phyloP scores from a whole-genome alignment of 495 filamentous ascomycete species.

The Annulohypoxylon stygium region DNA sequence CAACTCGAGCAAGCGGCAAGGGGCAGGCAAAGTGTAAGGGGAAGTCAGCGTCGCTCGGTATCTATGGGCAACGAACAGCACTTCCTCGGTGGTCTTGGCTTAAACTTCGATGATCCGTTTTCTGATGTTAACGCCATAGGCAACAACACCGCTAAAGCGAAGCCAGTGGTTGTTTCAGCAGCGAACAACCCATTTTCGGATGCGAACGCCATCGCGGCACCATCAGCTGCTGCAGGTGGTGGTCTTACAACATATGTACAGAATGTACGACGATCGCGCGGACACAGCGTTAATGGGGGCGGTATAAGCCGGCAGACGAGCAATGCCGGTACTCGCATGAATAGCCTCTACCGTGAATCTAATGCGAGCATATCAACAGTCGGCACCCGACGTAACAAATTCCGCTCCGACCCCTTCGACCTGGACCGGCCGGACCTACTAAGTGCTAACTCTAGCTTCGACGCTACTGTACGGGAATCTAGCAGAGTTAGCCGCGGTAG shows the following conservation, averaged over 20 bases:
- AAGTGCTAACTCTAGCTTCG: slow-evolving; percentile 43
- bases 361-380: slow-evolving; percentile 50
- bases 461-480: slow-evolving; percentile 24
- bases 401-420: slow-evolving; percentile 76
- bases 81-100: slow-evolving; percentile 57
- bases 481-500: slow-evolving; percentile 39
- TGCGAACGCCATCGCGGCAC: slow-evolving; percentile 52
- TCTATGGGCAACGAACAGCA: slow-evolving; percentile 50
- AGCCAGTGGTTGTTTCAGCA: slow-evolving; percentile 51
- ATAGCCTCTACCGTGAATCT: slow-evolving; percentile 54
- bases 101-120: slow-evolving; percentile 60
- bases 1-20: slow-evolving; percentile 21
- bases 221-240: slow-evolving; percentile 36
- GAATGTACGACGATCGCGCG: slow-evolving; percentile 60
- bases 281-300: slow-evolving; percentile 55
- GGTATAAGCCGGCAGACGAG: slow-evolving; percentile 42
- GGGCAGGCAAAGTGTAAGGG: slow-evolving; percentile 46
- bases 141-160: slow-evolving; percentile 55
- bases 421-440: slow-evolving; percentile 68
- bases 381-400: slow-evolving; percentile 59
- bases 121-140: slow-evolving; percentile 59
- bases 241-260: slow-evolving; percentile 57
- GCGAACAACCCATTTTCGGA: slow-evolving; percentile 62
- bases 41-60: slow-evolving; percentile 45
- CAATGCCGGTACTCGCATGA: slow-evolving; percentile 28